Conservation (phyloP, 73 alveolate genomes). For the Stentor coeruleus region DNA sequence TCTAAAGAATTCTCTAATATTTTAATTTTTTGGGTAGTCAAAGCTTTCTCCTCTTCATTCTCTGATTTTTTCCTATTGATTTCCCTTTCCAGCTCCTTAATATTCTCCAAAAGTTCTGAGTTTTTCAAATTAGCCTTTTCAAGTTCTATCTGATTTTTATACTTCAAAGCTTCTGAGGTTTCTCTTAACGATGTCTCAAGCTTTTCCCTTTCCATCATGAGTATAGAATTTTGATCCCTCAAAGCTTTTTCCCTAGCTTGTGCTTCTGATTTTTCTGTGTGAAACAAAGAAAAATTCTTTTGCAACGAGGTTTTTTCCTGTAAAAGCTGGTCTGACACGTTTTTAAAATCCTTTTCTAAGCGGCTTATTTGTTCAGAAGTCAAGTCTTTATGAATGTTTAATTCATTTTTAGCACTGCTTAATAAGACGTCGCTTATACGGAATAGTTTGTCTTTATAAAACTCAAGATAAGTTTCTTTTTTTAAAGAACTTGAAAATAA, state of each 20-base stretch:
- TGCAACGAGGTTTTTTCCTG: conserved; percentile 48
- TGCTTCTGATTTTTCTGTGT: conserved; percentile 70
- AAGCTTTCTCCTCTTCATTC: conserved; percentile 80
- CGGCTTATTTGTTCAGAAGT: conserved; percentile 53
- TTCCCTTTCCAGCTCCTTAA: conserved; percentile 72
- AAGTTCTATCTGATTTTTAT: conserved; percentile 44
- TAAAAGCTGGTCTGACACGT: conserved; percentile 43
- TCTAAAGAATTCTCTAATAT: conserved; percentile 49
- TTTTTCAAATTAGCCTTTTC: conserved; percentile 41
- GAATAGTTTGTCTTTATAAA: conserved; percentile 3
- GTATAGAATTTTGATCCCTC: conserved; percentile 56
- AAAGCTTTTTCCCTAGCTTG: conserved; percentile 66
- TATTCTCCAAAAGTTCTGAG: conserved; percentile 44
- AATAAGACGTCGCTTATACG: conserved; percentile 36
- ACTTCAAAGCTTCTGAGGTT: conserved; percentile 54
- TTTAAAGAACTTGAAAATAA: not conserved
- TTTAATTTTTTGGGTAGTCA: conserved; percentile 57
- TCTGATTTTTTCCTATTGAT: conserved; percentile 51
- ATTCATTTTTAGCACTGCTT: conserved; percentile 55
- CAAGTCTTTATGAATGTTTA: conserved; percentile 51
- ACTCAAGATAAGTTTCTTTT: not conserved
- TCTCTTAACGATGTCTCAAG: conserved; percentile 57
- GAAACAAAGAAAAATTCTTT: conserved; percentile 40
- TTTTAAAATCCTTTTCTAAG: conserved; percentile 67
- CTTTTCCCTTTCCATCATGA: conserved; percentile 60